Conservation (phyloP, 2,329 filamentous ascomycete species). For the Dendrostoma leiphaemia region DNA sequence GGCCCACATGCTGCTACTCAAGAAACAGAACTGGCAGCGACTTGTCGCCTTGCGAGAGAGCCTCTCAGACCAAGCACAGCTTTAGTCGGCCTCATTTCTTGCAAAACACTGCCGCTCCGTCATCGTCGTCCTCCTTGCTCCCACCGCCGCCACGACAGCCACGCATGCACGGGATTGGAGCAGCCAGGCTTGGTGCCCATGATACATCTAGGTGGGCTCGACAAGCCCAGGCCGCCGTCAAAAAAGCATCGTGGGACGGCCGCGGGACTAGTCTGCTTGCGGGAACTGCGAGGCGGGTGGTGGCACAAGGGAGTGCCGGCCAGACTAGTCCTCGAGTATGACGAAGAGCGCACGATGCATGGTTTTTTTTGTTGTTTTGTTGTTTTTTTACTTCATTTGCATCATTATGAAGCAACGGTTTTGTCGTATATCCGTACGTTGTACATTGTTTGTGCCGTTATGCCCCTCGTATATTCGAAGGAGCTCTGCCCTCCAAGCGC, state of each 20-base stretch:
- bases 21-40: neutral
- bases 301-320: conserved; percentile 7
- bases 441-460: too few species aligned
- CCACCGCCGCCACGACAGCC: neutral
- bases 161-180: neutral
- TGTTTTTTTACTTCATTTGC: conserved; percentile 15
- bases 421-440: too few species aligned
- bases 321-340: conserved; percentile 10
- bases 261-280: neutral
- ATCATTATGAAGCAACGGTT: too few species aligned
- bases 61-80: neutral
- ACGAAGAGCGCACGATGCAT: conserved; percentile 13
- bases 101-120: neutral
- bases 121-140: neutral
- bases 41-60: neutral
- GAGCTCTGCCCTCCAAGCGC: too few species aligned
- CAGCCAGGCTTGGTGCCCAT: neutral
- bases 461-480: too few species aligned
- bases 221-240: neutral
- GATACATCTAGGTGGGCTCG: neutral
- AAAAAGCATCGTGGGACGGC: neutral
- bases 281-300: conserved; percentile 5
- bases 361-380: too few species aligned
- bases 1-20: too few species aligned
- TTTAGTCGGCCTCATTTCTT: neutral